phyloP scores from a whole-genome alignment of 192 early-diverging fungal genomes.

The Coemansia umbellata region DNA sequence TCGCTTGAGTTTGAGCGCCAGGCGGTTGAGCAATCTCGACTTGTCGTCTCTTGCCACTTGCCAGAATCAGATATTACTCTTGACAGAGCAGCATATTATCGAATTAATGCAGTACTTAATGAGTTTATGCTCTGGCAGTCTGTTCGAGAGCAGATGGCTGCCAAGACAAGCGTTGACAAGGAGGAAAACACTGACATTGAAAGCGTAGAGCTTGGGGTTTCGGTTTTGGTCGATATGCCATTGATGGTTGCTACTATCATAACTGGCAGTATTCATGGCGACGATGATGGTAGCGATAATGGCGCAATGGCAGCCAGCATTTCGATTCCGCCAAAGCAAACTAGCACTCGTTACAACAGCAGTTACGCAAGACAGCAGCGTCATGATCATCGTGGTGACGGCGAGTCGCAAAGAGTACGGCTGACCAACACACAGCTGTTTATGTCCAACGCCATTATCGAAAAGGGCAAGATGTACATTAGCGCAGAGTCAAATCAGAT shows the following conservation, averaged over 20 bases:
- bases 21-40: slow-evolving; percentile 33
- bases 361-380: not conserved
- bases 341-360: not conserved
- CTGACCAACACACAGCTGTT: slow-evolving; percentile 44
- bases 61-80: slow-evolving; percentile 37
- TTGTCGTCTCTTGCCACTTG: slow-evolving; percentile 48
- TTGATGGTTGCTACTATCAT: slow-evolving; percentile 29
- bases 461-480: slow-evolving; percentile 42
- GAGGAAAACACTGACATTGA: not conserved
- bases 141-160: slow-evolving; percentile 27
- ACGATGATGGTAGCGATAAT: not conserved
- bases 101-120: slow-evolving; percentile 44
- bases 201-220: not conserved
- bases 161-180: not conserved
- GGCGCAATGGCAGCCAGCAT: not conserved
- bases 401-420: slow-evolving; percentile 24
- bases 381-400: not conserved
- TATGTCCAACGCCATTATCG: slow-evolving; percentile 40
- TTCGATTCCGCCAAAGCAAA: not conserved
- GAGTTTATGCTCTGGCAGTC: slow-evolving; percentile 53
- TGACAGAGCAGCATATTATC: slow-evolving; percentile 27
- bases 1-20: slow-evolving; percentile 48
- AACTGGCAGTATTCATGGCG: slow-evolving; percentile 8
- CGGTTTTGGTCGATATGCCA: slow-evolving; percentile 45
- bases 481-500: slow-evolving; percentile 45